phyloP scores from a whole-genome alignment of 176 grass and related monocot species.

The Zoysia japonica region DNA sequence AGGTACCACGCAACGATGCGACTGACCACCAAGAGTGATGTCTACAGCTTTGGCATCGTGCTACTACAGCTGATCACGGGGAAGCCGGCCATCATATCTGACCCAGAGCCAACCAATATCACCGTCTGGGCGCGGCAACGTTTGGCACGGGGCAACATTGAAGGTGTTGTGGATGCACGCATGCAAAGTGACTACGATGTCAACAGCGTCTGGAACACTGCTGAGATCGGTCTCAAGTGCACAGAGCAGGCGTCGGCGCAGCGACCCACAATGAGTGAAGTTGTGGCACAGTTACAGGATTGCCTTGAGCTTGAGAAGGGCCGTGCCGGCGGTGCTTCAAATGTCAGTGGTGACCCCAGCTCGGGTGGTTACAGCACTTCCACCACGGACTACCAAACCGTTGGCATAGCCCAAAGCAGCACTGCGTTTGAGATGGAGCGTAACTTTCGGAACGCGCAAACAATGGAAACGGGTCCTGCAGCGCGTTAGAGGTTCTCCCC shows the following conservation, averaged over 20 bases:
- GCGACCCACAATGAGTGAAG: slow-evolving; percentile 50
- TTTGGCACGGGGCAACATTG: slow-evolving; percentile 34
- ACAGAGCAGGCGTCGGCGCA: background rate
- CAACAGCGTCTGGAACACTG: slow-evolving; percentile 52
- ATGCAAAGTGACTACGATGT: slow-evolving; percentile 36
- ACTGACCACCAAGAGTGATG: slow-evolving; percentile 42
- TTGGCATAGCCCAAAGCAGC: too few species aligned
- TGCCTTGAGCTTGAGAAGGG: slow-evolving; percentile 46
- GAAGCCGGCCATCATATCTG: background rate
- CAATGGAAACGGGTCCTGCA: too few species aligned
- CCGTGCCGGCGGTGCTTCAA: background rate
- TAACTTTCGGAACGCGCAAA: too few species aligned
- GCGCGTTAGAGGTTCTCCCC: too few species aligned
- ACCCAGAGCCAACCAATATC: slow-evolving; percentile 1
- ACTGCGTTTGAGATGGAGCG: too few species aligned
- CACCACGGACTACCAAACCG: too few species aligned
- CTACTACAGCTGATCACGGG: slow-evolving; percentile 42
- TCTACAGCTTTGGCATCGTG: slow-evolving; percentile 48
- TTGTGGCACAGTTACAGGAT: slow-evolving; percentile 55
- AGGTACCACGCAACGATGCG: slow-evolving; percentile 12
- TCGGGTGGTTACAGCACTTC: too few species aligned
- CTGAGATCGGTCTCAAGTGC: slow-evolving; percentile 57
- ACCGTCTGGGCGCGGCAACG: slow-evolving; percentile 41
- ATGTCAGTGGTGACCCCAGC: too few species aligned
- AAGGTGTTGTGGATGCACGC: slow-evolving; percentile 36